Evolutionary conservation across 768 basidiomycete genomes (phyloP).

Genomic region (Cystobasidium ongulense): DNA sequence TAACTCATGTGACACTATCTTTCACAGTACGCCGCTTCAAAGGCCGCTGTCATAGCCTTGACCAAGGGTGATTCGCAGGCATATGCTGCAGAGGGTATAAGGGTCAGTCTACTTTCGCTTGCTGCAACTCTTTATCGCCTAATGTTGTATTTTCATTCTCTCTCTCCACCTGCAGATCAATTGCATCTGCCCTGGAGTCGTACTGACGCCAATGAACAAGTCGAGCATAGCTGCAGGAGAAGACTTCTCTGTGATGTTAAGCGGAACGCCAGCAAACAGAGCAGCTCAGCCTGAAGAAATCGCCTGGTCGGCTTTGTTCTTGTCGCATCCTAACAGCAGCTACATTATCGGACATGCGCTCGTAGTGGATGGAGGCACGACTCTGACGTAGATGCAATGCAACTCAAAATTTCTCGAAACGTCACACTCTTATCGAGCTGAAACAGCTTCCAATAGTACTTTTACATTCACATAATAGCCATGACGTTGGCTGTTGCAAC

Average conservation of each 20-base stretch:
- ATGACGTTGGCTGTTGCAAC: background rate
- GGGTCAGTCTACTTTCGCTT: background rate
- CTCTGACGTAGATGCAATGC: background rate
- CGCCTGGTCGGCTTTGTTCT: constrained; percentile 1
- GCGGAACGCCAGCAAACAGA: background rate
- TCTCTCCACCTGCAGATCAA: background rate
- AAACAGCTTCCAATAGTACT: too few species aligned
- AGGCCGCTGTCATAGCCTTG: background rate
- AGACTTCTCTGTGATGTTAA: background rate
- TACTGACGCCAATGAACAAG: constrained; percentile 1
- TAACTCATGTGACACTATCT: background rate
- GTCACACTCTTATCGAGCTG: too few species aligned
- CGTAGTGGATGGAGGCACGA: background rate
- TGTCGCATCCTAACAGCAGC: background rate
- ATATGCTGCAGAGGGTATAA: background rate
- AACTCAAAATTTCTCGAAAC: background rate
- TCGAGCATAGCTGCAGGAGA: constrained; percentile 1
- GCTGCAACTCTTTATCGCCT: background rate
- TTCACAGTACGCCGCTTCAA: background rate
- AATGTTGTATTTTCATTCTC: background rate
- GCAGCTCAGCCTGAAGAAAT: background rate
- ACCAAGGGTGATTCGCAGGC: background rate
- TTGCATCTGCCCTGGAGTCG: constrained; percentile 1
- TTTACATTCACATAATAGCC: background rate
- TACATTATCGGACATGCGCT: background rate